phyloP scores from a whole-genome alignment of 768 basidiomycete genomes.

The Kwoniella pini region DNA sequence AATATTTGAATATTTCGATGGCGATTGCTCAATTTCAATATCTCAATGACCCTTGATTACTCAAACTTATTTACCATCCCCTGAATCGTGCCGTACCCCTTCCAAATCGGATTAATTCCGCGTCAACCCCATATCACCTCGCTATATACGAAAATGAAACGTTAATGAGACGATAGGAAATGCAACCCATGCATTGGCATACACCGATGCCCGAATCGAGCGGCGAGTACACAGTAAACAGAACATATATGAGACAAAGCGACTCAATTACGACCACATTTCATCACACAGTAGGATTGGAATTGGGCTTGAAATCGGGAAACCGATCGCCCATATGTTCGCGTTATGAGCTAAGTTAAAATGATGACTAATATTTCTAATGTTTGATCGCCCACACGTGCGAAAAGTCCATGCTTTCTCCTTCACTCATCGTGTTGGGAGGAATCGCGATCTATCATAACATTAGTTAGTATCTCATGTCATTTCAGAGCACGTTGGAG shows the following conservation, averaged over 20 bases:
- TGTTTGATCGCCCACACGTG: not conserved
- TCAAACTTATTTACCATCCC: not conserved
- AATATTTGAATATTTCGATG: not conserved
- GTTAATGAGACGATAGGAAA: too few relatives aligned
- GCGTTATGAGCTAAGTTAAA: too few relatives aligned
- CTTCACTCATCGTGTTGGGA: slow-evolving; percentile 2
- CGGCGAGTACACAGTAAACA: not conserved
- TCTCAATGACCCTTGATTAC: slow-evolving; percentile 6
- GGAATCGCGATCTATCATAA: slow-evolving; percentile 11
- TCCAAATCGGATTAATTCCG: not conserved
- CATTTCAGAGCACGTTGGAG: not conserved
- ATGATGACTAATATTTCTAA: too few relatives aligned
- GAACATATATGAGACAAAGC: not conserved
- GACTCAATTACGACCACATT: not conserved
- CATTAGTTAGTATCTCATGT: not conserved
- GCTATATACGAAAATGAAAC: too few relatives aligned
- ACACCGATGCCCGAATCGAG: slow-evolving; percentile 1
- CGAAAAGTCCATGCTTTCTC: not conserved
- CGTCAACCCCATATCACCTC: not conserved
- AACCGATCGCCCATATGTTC: not conserved
- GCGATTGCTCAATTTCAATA: slow-evolving; percentile 9
- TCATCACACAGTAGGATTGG: not conserved
- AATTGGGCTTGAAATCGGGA: not conserved
- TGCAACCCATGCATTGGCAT: not conserved
- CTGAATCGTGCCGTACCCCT: slow-evolving; percentile 1